Base-by-base conservation (phyloP, 805 yeast species). In the Zygosaccharomyces kombuchaensis region DNA sequence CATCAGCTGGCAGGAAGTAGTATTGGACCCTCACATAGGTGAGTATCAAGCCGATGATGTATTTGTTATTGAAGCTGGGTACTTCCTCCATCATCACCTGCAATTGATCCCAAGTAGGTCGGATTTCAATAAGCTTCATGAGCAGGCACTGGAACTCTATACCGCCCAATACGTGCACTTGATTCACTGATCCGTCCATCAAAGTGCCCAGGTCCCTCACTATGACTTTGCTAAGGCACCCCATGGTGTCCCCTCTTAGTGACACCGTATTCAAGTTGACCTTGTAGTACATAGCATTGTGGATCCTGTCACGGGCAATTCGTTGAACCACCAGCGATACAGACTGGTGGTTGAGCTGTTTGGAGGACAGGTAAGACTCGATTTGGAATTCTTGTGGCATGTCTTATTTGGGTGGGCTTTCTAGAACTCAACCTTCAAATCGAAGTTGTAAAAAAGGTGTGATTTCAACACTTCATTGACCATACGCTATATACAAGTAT, bases 61-160 rank as follows among this genome's bases (percentile, higher is more conserved):
- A 64, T 74, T 90, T 90, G 45, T 82, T 80, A 40, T 71, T 67
- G 55, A 90, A 93, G 2, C 62, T 62, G 9, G 84, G 65, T 51
- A 77, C 74, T 44, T 80, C 85, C 9, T 59, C 56, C 1, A 73
- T 56, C 0, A 65, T 29, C 2, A 36, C 29, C 9, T 30, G 13
- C n/a, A 65, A 10, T 46, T 65, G 67, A 2, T 55, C 56, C 47
- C 54, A 48, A 2, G 59, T 57, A 6, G 97, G 97, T 50, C 79
- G 79, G 13, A 93, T 64, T 62, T 91, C 95, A 4, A 90, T 70
- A 47, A 91, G 61, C 52, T 91, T 80, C 57, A 87, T 78, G 27
- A 88, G 63, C 36, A 95, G 72, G 58, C 95, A 82, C n/a, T 59
- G 62, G 34, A 65, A 65, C 34, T 62, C 66, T 1, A 58, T 54